Percentiles rank a stretch among this genome's conserved stretches.
Conservation (phyloP, 2,329 filamentous ascomycete genomes). For the Paracoccidioides lutzii region DNA sequence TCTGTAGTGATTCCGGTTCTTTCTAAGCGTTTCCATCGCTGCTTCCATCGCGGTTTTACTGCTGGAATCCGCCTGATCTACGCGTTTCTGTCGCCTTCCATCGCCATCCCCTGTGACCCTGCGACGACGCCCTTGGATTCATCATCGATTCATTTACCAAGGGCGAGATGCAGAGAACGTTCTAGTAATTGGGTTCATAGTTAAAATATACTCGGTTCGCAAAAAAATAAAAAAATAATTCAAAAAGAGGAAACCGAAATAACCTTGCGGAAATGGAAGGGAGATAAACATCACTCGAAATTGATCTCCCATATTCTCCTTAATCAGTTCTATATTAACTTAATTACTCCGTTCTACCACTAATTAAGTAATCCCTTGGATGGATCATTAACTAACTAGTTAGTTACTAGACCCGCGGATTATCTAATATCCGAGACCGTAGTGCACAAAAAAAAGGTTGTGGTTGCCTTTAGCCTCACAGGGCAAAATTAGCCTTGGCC, state of each 20-base stretch:
- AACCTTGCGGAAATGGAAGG: too few relatives aligned
- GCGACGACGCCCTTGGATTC: neutral
- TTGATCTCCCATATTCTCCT: too few relatives aligned
- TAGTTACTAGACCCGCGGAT: neutral
- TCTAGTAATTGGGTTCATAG: too few relatives aligned
- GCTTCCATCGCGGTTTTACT: neutral
- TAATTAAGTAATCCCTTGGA: neutral
- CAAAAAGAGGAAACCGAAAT: too few relatives aligned
- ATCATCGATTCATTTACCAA: neutral
- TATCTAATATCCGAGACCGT: neutral
- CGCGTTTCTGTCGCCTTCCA: constrained; percentile 5
- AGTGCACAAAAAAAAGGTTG: too few relatives aligned
- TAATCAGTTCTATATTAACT: too few relatives aligned
- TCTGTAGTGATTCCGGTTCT: constrained; percentile 8
- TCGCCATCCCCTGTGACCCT: neutral
- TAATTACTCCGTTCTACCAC: too few relatives aligned
- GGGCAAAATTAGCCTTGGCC: too few relatives aligned
- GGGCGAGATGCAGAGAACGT: neutral
- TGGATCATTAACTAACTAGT: neutral
- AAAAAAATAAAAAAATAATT: too few relatives aligned
- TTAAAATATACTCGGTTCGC: too few relatives aligned
- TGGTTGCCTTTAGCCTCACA: too few relatives aligned
- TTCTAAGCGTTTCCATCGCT: constrained; percentile 9
- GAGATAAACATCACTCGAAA: too few relatives aligned
- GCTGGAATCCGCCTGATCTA: constrained; percentile 2